These are phyloP conservation scores for Glycine latifolia DNA, from an alignment of 306 rosid species.

Conservation along the genomic window DNA sequence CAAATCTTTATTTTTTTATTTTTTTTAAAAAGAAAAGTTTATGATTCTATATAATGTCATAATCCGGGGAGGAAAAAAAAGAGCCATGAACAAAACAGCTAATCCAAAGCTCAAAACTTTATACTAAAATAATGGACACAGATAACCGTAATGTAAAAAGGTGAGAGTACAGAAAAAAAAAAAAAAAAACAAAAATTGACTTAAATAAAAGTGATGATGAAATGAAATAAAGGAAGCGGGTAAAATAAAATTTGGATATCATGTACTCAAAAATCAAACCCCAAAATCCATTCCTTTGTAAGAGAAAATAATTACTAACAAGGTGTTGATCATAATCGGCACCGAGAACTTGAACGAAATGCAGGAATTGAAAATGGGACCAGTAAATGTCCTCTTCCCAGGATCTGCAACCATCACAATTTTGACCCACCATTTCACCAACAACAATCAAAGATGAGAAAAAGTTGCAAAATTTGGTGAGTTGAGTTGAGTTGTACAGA, in stretches of 20 bases:
- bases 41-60: too few species aligned
- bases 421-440: slow-evolving; percentile 47
- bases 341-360: slow-evolving; percentile 57
- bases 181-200: neutral
- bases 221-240: neutral
- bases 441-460: neutral
- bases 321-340: slow-evolving; percentile 57
- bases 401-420: slow-evolving; percentile 45
- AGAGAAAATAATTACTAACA: slow-evolving; percentile 46
- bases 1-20: neutral
- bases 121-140: too few species aligned
- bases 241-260: neutral
- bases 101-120: too few species aligned
- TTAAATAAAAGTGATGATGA: neutral
- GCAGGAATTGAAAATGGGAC: slow-evolving; percentile 64
- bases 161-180: neutral
- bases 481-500: neutral
- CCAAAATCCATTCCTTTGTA: neutral
- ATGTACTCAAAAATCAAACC: neutral
- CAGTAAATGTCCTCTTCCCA: slow-evolving; percentile 73
- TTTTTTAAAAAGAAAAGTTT: too few species aligned
- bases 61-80: too few species aligned
- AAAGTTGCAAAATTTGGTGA: too few species aligned
- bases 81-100: too few species aligned
- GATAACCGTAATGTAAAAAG: neutral